Conservation (phyloP, 192 early-diverging fungal genomes). For the Thamnidium elegans region DNA sequence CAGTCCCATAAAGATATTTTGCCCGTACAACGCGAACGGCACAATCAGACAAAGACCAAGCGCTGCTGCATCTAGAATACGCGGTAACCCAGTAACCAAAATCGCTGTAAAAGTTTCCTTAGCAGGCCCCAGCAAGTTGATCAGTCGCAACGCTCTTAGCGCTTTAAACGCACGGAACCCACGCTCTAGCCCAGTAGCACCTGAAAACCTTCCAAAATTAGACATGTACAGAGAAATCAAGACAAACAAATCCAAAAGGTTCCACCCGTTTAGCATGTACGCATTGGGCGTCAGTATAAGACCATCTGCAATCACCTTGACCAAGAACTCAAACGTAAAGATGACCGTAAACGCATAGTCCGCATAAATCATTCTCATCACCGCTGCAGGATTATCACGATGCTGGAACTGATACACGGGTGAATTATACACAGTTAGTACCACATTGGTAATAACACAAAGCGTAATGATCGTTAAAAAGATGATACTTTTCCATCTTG, state of each 20-base stretch:
- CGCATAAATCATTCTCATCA: conserved; percentile 23
- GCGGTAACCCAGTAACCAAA: conserved; percentile 53
- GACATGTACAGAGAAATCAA: conserved; percentile 51
- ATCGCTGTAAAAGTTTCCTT: conserved; percentile 56
- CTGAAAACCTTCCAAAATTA: conserved; percentile 34
- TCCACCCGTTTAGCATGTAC: conserved; percentile 54
- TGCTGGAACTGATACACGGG: conserved; percentile 49
- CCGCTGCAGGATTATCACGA: background rate
- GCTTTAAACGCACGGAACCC: conserved; percentile 57
- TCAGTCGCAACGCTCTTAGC: conserved; percentile 53
- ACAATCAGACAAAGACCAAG: conserved; percentile 50
- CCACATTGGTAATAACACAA: conserved; percentile 49
- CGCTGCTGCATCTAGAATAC: conserved; percentile 51
- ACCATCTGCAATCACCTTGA: conserved; percentile 59
- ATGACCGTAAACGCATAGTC: conserved; percentile 50
- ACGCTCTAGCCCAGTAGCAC: conserved; percentile 41
- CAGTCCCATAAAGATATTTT: conserved; percentile 47
- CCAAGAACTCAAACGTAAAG: conserved; percentile 51
- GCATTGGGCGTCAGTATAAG: conserved; percentile 61
- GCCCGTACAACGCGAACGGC: conserved; percentile 52
- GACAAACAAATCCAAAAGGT: conserved; percentile 60
- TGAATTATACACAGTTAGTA: conserved; percentile 42
- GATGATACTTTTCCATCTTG: conserved; percentile 37
- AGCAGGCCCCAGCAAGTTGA: conserved; percentile 49
- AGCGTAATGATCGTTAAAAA: conserved; percentile 45